phyloP scores from a whole-genome alignment of 2,329 filamentous ascomycete genomes.

The Exserohilum rostratum region DNA sequence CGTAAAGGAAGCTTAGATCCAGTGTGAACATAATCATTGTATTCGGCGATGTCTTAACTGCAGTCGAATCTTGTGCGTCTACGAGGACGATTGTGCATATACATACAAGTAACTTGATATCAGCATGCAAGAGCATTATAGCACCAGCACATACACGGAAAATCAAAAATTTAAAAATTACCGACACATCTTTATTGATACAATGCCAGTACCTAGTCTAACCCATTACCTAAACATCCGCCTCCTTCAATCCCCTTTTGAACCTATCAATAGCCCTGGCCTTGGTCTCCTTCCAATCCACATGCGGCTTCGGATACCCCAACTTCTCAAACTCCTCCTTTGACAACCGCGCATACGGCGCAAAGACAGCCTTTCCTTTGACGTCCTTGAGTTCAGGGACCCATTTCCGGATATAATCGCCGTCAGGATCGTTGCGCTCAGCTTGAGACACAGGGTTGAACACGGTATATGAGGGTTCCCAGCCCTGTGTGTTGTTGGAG shows the following conservation, averaged over 20 bases:
- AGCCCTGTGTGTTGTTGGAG: slow-evolving; percentile 58
- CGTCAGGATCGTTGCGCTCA: slow-evolving; percentile 47
- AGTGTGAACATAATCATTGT: too few relatives aligned
- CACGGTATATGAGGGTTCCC: slow-evolving; percentile 59
- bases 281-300: slow-evolving; percentile 53
- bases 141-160: too few relatives aligned
- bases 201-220: neutral
- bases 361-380: slow-evolving; percentile 57
- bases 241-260: slow-evolving; percentile 53
- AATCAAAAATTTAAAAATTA: too few relatives aligned
- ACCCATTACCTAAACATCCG: slow-evolving; percentile 3
- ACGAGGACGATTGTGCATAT: too few relatives aligned
- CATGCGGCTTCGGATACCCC: slow-evolving; percentile 55
- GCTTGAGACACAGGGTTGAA: slow-evolving; percentile 53
- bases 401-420: slow-evolving; percentile 49
- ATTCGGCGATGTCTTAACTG: too few relatives aligned
- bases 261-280: slow-evolving; percentile 52
- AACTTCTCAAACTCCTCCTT: slow-evolving; percentile 57
- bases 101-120: too few relatives aligned
- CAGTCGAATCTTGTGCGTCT: too few relatives aligned
- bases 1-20: too few relatives aligned
- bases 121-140: too few relatives aligned
- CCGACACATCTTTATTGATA: too few relatives aligned
- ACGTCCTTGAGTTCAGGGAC: slow-evolving; percentile 49
- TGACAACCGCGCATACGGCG: slow-evolving; percentile 52